Evolutionary conservation across 345 rosid genomes (phyloP), one percentile per base, ranked within the genome.

Genomic region (Hypericum androsaemum): DNA sequence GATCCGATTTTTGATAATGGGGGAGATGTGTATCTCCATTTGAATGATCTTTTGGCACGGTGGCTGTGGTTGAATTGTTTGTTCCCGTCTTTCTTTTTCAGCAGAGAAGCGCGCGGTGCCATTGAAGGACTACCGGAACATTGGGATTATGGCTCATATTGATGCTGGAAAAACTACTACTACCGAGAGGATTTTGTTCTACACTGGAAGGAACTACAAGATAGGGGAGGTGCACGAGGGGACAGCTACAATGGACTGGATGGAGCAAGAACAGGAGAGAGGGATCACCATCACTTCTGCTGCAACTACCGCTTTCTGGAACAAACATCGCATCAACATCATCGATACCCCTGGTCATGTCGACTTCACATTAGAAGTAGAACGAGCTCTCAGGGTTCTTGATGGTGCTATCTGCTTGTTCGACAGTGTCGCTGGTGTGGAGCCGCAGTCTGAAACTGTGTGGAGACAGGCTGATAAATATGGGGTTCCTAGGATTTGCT

Each of bases 201-300:
- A 87, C 61, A 87, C 96, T 0, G 96, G 96, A 57, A 74, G 98
- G 68, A 92, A 92, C 77, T 92, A 92, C 71, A 92, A 92, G 67
- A 92, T 92, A 32, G 96, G 98, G 3, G 96, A 92, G 71, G 98
- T 92, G 6, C 96, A 90, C 5, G 98, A 92, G 65, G 96, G 94
- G 48, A 92, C 98, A 3, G 96, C 98, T 41, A 92, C 98, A 16
- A 92, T 92, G 98, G 98, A 92, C 64, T 92, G 98, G 96, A 92
- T 92, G 96, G 98, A 92, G 59, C 98, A 92, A 74, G 98, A 92
- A 58, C 98, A 92, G 59, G 98, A 92, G 64, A 81, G 98, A 77
- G 98, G 98, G 61, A 87, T 92, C 64, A 92, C 98, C 35, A 87
- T 92, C 22, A 90, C 98, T 14, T 87, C 98, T 7, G 98, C 96